Conservation (phyloP, 2,329 filamentous ascomycete genomes). For the Diaporthe citri region DNA sequence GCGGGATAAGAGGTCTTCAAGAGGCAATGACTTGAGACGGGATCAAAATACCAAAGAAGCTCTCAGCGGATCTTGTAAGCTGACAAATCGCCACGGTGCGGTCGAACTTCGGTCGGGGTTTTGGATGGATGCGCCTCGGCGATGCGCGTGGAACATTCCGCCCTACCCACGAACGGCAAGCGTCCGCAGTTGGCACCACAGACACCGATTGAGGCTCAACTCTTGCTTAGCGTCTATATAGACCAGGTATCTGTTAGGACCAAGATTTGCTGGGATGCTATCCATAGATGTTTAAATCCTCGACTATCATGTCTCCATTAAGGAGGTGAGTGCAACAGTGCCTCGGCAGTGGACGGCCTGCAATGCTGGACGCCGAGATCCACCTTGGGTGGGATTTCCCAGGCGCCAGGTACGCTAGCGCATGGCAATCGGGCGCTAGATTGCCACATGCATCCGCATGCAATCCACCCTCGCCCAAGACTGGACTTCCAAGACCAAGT, state of each 20-base stretch:
- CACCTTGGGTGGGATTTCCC: not conserved
- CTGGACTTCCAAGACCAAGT: not conserved
- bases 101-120: not conserved
- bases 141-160: slow-evolving; percentile 18
- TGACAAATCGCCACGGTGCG: slow-evolving; percentile 28
- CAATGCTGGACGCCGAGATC: not conserved
- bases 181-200: slow-evolving; percentile 1
- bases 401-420: slow-evolving; percentile 4
- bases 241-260: not conserved
- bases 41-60: not conserved
- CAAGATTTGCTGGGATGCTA: not conserved
- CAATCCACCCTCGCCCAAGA: not conserved
- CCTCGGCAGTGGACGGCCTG: too few species aligned
- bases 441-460: not conserved
- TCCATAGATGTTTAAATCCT: not conserved
- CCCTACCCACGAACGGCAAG: not conserved
- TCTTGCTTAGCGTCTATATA: not conserved
- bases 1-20: not conserved
- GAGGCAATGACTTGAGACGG: not conserved
- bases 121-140: not conserved
- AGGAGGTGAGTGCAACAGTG: not conserved
- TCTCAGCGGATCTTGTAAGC: slow-evolving; percentile 20
- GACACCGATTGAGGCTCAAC: not conserved
- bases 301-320: not conserved
- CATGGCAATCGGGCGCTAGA: slow-evolving; percentile 23